Base-by-base conservation (phyloP, 208 protist genomes). In the Porcisia deanei region DNA sequence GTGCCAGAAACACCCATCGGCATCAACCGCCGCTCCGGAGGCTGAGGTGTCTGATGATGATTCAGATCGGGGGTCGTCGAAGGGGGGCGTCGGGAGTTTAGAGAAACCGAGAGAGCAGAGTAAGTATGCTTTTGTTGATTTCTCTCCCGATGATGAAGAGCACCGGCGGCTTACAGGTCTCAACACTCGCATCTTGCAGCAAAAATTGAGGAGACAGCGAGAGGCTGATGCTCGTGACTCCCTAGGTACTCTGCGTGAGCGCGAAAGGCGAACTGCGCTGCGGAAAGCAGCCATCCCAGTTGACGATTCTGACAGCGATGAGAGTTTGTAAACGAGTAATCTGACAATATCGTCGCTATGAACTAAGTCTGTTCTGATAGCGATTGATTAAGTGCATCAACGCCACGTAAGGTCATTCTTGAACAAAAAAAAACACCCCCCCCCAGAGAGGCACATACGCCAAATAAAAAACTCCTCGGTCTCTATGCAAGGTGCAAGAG, bases 1-100 rank as follows among this genome's bases (percentile, higher is more conserved):
- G 82, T 98, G 94, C 69, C 91, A 97, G 75, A 95, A 90, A 60
- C 64, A 77, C 34, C 84, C 89, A 52, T 55, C 80, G 34, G n/a
- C 54, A 34, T 16, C 39, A 55, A 25, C 43, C 69, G 41, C 63
- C 39, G 22, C 9, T 22, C 14, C 25, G 25, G 37, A 72, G 9
- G 53, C 54, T n/a, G 61, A 72, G 2, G 71, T 37, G 7, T 53
- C 72, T 22, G 30, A 72, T 8, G 58, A 69, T 0, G 80, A 79
- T 10, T 25, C 22, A 45, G 84, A 84, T 71, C 66, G 54, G 34
- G 53, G 45, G 16, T 39, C 30, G 34, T 37, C 37, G 7, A 53
- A 72, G 34, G 68, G 53, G 3, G 20, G 0, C 7, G 16, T 37
- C 0, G 78, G 75, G 30, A 52, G 75, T n/a, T 73, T 55, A 0